These are phyloP conservation scores for Uncinocarpus reesii DNA, from an alignment of 2,329 filamentous ascomycete genomes.

Conservation along the genomic window DNA sequence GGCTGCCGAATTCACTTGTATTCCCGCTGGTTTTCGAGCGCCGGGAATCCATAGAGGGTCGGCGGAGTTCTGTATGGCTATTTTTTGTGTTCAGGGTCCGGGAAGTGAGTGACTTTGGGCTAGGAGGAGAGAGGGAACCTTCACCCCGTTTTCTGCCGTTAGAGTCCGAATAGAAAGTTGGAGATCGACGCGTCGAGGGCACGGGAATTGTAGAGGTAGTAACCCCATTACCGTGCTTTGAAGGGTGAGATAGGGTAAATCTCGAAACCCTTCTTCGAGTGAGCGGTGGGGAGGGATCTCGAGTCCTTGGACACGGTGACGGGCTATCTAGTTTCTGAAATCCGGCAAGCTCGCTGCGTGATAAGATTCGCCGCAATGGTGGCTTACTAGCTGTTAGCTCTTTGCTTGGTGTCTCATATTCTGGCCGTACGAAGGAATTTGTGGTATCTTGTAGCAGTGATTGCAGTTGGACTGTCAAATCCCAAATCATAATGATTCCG, in stretches of 20 bases:
- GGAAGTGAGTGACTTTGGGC: constrained; percentile 24
- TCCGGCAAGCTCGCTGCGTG: constrained; percentile 74
- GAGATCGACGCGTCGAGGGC: constrained; percentile 24
- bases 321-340: constrained; percentile 49
- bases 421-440: constrained; percentile 23
- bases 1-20: constrained; percentile 37
- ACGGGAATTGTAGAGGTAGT: constrained; percentile 22
- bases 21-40: constrained; percentile 24
- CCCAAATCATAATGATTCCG: constrained; percentile 75
- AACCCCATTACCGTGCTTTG: constrained; percentile 22
- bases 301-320: constrained; percentile 32
- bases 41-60: constrained; percentile 44
- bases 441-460: constrained; percentile 24
- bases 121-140: constrained; percentile 34
- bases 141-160: constrained; percentile 22
- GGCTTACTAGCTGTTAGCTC: constrained; percentile 50
- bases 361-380: constrained; percentile 74
- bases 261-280: constrained; percentile 48
- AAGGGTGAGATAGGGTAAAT: constrained; percentile 34
- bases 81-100: constrained; percentile 24
- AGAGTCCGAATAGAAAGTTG: constrained; percentile 21
- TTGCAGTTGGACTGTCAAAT: constrained; percentile 28
- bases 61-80: constrained; percentile 30
- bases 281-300: constrained; percentile 41
- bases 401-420: constrained; percentile 36